phyloP scores from a whole-genome alignment of 176 grass and related monocot genomes.

The Thinopyrum elongatum region DNA sequence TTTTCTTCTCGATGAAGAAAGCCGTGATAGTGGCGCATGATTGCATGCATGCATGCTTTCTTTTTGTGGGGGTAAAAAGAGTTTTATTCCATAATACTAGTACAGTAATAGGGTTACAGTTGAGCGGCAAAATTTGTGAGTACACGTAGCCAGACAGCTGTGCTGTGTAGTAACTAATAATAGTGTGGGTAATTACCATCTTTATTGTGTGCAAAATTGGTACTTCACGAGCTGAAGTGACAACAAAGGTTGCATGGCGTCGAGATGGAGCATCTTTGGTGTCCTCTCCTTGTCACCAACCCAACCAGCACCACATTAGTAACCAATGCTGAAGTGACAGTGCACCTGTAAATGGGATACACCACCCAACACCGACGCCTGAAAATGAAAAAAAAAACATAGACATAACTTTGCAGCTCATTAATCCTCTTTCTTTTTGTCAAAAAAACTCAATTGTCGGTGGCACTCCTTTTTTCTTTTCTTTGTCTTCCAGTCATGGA shows the following conservation, averaged over 20 bases:
- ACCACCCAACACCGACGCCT: not conserved
- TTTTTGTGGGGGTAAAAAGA: no score
- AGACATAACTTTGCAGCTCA: not conserved
- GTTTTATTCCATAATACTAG: no score
- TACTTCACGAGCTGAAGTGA: no score
- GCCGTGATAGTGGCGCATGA: no score
- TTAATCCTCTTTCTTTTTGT: not conserved
- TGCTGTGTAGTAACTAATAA: no score
- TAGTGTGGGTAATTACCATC: not conserved
- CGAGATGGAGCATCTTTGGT: conserved; percentile 11
- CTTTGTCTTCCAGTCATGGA: not conserved
- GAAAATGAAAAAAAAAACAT: not conserved
- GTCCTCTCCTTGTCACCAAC: not conserved
- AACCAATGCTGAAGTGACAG: not conserved
- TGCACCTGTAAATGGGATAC: not conserved
- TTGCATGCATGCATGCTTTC: no score
- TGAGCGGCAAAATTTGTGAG: no score
- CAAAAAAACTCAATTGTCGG: no score
- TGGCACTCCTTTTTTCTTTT: no score
- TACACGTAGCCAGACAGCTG: no score
- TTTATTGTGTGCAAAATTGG: not conserved
- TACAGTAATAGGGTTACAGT: no score
- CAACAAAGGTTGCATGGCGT: not conserved
- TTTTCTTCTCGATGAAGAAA: not conserved
- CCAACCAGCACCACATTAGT: not conserved